Conservation (phyloP, 2,329 filamentous ascomycete species). For the Ceratocystiopsis brevicomis region DNA sequence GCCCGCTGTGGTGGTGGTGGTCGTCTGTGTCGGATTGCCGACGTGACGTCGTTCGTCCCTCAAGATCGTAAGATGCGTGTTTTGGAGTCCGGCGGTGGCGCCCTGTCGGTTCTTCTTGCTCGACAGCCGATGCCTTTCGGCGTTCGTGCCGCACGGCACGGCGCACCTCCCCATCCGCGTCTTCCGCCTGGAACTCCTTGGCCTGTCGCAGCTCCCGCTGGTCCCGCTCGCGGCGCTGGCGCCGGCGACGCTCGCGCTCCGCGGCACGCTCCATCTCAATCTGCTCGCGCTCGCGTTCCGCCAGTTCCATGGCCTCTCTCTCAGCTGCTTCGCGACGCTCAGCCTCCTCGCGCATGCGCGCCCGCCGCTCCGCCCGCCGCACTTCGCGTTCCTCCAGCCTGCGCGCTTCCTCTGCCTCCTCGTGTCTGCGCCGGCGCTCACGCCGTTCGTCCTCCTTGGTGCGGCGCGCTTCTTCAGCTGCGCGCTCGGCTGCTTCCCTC, state of each 20-base stretch:
- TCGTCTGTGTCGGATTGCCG: conserved; percentile 24
- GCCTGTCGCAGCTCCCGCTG: too few relatives aligned
- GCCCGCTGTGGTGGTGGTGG: conserved; percentile 16
- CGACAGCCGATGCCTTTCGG: conserved; percentile 24
- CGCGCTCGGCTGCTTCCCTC: conserved; percentile 27
- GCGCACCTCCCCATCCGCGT: conserved; percentile 29
- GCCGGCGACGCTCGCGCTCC: conserved; percentile 25
- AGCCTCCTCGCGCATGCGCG: conserved; percentile 27
- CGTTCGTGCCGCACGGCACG: conserved; percentile 27
- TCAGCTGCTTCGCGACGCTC: conserved; percentile 20
- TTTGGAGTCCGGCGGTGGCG: conserved; percentile 31
- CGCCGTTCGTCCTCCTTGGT: conserved; percentile 37
- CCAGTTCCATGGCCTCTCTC: conserved; percentile 14
- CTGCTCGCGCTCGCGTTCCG: conserved; percentile 30
- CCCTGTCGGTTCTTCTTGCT: conserved; percentile 28
- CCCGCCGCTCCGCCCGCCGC: conserved; percentile 34
- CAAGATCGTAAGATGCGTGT: conserved; percentile 25
- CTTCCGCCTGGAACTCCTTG: conserved; percentile 15
- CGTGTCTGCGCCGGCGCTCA: conserved; percentile 34
- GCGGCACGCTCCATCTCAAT: conserved; percentile 21
- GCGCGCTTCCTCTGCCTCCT: conserved; percentile 34
- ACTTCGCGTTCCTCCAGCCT: conserved; percentile 39
- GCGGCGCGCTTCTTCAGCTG: conserved; percentile 35
- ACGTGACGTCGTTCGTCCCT: conserved; percentile 22
- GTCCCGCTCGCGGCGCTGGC: conserved; percentile 24